Evolutionary conservation across 1,139 yeast genomes (phyloP), one percentile per base, ranked within the genome.

Genomic region (Pichia sp.): DNA sequence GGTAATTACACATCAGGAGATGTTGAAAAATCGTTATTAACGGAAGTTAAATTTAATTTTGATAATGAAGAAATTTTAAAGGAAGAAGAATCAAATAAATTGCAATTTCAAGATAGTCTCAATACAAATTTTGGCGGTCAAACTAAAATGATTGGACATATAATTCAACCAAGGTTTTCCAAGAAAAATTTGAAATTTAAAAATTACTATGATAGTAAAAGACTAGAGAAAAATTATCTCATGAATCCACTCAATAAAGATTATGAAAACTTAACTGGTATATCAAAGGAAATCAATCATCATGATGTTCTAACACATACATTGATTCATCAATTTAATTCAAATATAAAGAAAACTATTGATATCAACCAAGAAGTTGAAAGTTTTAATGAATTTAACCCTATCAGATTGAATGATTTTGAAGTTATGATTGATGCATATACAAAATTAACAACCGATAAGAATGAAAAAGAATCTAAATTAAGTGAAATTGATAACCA

Each of bases 11-110:
- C 76, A 3, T 74, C 89, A 1, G 69, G 72, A 53, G 96, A 86
- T 63, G 95, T 88, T 22, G 96, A 87, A 61, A 75, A 80, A 55
- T 82, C 94, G 0, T 67, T 88, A 49, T 68, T 87, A 44, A 84
- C 92, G 0, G 96, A 88, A 61, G 95, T 86, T 2, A 80, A 76
- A 50, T 82, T 72, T 59, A 80, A 75, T 56, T 77, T 75, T 57
- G 76, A 80, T 16, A 77, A 79, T 7, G 74, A 76, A 53, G 80
- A 76, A 53, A 63, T 77, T 37, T 67, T 69, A 16, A 78, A 73
- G 48, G 64, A 60, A 30, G 64, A 62, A 42, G 62, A 61, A 18
- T 53, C 54, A 23, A 48, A 58, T 27, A 58, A 53, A n/a, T 49
- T 42, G 13, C 40, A 49, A 29, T 44, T 51, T 37, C 47, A 62